Evolutionary conservation across 176 grass and related monocot species (phyloP), one percentile per base, ranked within the genome.

Genomic region (Carex parvula): DNA sequence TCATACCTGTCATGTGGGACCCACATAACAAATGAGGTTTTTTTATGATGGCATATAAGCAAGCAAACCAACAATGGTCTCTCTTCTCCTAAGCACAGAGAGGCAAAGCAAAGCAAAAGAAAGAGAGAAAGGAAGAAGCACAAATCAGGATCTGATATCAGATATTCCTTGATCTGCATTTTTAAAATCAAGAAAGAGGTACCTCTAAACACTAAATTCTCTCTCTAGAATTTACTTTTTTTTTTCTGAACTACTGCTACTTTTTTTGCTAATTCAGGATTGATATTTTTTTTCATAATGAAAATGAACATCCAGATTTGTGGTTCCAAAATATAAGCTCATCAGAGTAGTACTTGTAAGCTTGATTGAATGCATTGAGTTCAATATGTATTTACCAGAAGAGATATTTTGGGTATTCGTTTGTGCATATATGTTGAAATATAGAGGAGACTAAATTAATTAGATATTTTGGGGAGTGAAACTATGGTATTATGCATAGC

Each of bases 1-100:
- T 81, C 56, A 48, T 64, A 37, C 33, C 79, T 81, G 59, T 17
- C 58, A 81, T 64, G 59, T 81, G 60, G 32, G 18, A 14, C 59
- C 79, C 58, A 81, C 60, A 42, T 64, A 15, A 64, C 18, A 64
- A 46, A 81, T 39, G 35, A 42, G 1, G 17, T 20, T 79, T 57
- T 57, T 79, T 58, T 59, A 59, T 33, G 59, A 62, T 41, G 29
- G 79, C 54, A 41, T 60, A 81, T 60, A 62, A 81, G 30, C 61
- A 24, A 60, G 8, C 54, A 81, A 81, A 62, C 13, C 10, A 62
- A 63, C 56, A 81, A 80, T 63, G 58, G 59, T 26, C 13, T 64
- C 35, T 81, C 79, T 81, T 64, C 60, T 64, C 21, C 21, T 26
- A 60, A 56, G 29, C 24, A 57, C 24, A 78, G 1, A 33, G 52